A percentile compares a stretch with the other conserved stretches of the same genome.
These are phyloP conservation scores for Umbelopsis sp. DNA, from an alignment of 192 early-diverging fungal species.

Conservation along the genomic window DNA sequence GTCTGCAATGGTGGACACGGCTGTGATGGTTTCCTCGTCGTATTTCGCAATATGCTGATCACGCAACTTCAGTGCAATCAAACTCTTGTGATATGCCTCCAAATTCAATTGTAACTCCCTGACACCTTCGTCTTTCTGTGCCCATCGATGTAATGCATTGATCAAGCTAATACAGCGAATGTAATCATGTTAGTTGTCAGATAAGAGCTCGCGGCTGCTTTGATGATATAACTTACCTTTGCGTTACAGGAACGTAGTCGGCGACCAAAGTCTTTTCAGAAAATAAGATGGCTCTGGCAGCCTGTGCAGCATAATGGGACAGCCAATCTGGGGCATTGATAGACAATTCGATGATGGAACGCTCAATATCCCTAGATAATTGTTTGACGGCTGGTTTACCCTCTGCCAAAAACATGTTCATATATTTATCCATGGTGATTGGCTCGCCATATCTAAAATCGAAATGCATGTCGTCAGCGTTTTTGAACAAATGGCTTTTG, in stretches of 20 bases:
- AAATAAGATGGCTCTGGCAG: constrained; percentile 46
- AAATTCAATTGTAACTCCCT: constrained; percentile 34
- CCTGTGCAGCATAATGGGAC: constrained; percentile 39
- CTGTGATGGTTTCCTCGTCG: constrained; percentile 37
- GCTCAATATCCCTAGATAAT: constrained; percentile 43
- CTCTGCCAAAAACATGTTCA: constrained; percentile 44
- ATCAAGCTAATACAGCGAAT: constrained; percentile 31
- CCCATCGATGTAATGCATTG: constrained; percentile 24
- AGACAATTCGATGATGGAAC: constrained; percentile 45
- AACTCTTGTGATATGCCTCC: constrained; percentile 34
- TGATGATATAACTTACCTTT: constrained; percentile 38
- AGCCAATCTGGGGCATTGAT: constrained; percentile 58
- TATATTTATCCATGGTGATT: constrained; percentile 42
- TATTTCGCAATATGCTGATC: constrained; percentile 46
- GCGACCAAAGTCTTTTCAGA: constrained; percentile 33
- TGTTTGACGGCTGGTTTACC: constrained; percentile 42
- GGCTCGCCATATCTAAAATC: constrained; percentile 46
- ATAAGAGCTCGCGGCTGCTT: not conserved
- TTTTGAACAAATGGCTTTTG: not conserved
- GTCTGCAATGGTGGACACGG: constrained; percentile 26
- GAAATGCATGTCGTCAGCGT: not conserved
- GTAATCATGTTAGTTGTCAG: not conserved
- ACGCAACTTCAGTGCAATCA: constrained; percentile 28
- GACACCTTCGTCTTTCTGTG: constrained; percentile 25
- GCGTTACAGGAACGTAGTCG: constrained; percentile 50